Evolutionary conservation across 352 stramenopile species (phyloP).

Genomic region (Elongisporangium anandrum): DNA sequence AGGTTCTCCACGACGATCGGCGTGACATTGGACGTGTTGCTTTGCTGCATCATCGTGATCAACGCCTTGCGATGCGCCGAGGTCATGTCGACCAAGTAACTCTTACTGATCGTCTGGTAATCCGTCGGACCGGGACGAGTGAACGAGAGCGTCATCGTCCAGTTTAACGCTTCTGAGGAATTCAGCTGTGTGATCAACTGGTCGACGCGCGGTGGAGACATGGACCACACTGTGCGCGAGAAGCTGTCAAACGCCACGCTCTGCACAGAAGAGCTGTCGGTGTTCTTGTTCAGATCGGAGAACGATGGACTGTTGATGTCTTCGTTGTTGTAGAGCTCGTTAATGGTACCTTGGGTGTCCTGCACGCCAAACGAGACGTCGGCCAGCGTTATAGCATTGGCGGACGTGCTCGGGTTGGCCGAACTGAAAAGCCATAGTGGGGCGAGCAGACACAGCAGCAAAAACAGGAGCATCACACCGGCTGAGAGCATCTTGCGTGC

Average conservation of each 20-base stretch:
- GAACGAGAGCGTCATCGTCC: conserved; percentile 72
- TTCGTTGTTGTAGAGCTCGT: conserved; percentile 66
- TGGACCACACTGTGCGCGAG: conserved; percentile 66
- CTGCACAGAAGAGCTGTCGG: conserved; percentile 72
- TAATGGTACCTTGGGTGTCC: conserved; percentile 70
- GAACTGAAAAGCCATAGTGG: conserved; percentile 83
- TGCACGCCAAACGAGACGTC: conserved; percentile 68
- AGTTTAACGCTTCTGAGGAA: conserved; percentile 62
- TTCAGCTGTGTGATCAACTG: conserved; percentile 67
- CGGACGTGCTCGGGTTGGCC: conserved; percentile 75
- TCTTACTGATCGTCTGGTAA: conserved; percentile 52
- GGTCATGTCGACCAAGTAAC: conserved; percentile 43
- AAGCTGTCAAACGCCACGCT: conserved; percentile 78
- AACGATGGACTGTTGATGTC: conserved; percentile 71
- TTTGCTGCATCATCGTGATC: conserved; percentile 74
- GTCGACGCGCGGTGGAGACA: conserved; percentile 68
- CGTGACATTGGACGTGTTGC: conserved; percentile 18
- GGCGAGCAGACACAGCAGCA: conserved; percentile 72
- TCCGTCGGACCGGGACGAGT: conserved; percentile 53
- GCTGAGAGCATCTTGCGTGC: conserved; percentile 60
- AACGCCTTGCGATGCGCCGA: conserved; percentile 55
- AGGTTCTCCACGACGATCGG: conserved; percentile 49
- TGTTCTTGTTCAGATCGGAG: conserved; percentile 45
- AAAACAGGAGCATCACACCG: conserved; percentile 72
- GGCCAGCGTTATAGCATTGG: conserved; percentile 62